Base-by-base conservation (phyloP, 2,329 filamentous ascomycete species). In the Hypoxylon sp. region DNA sequence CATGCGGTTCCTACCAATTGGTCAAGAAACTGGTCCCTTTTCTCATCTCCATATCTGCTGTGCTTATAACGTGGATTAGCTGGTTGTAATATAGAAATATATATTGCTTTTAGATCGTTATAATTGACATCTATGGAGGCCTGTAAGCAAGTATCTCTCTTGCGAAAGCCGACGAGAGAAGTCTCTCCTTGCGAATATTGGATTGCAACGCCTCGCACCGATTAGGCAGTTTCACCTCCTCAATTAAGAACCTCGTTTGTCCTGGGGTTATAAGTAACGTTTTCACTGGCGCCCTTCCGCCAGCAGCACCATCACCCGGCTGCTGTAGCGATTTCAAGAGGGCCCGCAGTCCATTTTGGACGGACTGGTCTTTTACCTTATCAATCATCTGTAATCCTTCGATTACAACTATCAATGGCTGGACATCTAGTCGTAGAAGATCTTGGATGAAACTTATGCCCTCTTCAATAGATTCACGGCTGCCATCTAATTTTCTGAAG, bases 381-480 rank as follows among this genome's bases (percentile, higher is more conserved):
- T 51, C 47, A 32, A 51, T 15, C 47, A 51, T 51, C 13, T 51
- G 47, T 6, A 51, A 11, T 21, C 47, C 47, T 51, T 51, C 47
- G 7, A 51, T 51, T n/a, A 51, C 10, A 19, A 51, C 24, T 31
- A 51, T 51, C 13, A 51, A 51, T 31, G 47, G 47, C 15, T n/a
- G 24, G 11, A 31, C 24, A 15, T 13, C 24, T 8, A 31, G 4
- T 31, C n/a, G 21, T 7, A 51, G 24, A 2, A 51, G 27, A 32
- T 48, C 46, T 7, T n/a, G 46, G 13, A 48, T 48, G 46, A 48
- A 10, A 48, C 24, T 48, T 48, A 48, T 48, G 13, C 7, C 17
- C 3, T 24, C 5, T 29, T 29, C 46, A 15, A 48, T 27, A 31
- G 27, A 51, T 51, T 51, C 47, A 2, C 15, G 27, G 15, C 47